Conservation (phyloP, 176 grass and related monocot genomes). For the Aegilops bicornis region DNA sequence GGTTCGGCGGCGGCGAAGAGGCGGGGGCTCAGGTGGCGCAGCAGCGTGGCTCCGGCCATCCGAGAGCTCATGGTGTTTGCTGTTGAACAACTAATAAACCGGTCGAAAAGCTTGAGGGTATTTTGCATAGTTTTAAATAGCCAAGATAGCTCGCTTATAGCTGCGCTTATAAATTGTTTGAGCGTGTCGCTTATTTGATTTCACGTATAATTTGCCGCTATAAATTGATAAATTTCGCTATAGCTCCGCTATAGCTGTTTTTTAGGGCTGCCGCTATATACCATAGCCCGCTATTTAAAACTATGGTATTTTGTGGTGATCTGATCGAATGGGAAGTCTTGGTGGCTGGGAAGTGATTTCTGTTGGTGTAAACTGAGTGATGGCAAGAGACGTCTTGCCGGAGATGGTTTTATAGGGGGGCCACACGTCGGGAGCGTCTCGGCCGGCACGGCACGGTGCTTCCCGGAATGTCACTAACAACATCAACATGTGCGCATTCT, state of each 20-base stretch:
- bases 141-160: too few species aligned
- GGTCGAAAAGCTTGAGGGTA: too few species aligned
- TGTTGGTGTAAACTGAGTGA: not conserved
- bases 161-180: too few species aligned
- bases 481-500: not conserved
- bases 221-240: too few species aligned
- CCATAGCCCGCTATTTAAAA: too few species aligned
- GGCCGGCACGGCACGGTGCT: not conserved
- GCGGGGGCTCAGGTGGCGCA: slow-evolving; percentile 45
- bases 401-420: slow-evolving; percentile 20
- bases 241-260: too few species aligned
- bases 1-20: slow-evolving; percentile 33
- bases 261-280: too few species aligned
- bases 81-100: too few species aligned
- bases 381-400: not conserved
- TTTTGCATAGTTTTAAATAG: too few species aligned
- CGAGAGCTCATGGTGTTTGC: slow-evolving; percentile 42
- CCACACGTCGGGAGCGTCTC: not conserved
- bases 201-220: too few species aligned
- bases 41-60: slow-evolving; percentile 36
- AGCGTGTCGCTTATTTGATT: too few species aligned
- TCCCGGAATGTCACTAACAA: not conserved
- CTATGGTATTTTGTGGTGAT: too few species aligned
- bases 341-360: not conserved
- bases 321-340: not conserved